Evolutionary conservation across 495 filamentous ascomycete genomes (phyloP), one percentile per base, ranked within the genome.

Genomic region (Penicillium angulare): DNA sequence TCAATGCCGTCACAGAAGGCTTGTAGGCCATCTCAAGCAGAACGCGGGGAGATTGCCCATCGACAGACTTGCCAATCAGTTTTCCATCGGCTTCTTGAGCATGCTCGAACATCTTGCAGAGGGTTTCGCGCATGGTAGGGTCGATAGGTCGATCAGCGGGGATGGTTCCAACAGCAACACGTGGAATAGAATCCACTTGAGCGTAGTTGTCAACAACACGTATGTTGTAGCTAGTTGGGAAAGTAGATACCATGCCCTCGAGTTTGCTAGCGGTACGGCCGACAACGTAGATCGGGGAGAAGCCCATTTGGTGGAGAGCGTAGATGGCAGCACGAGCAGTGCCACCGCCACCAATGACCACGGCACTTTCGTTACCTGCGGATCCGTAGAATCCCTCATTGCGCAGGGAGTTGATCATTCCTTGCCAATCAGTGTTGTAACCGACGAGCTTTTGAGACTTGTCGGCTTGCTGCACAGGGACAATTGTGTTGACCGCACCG

Each of bases 21-120:
- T 87, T 95, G 67, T 99, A 99, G 3, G 93, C 92, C 93, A 99
- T 97, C 74, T 99, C 93, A 1, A 96, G 71, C 47, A 97, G 71
- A 24, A 95, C 83, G 24, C 79, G 77, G 5, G 59, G 63, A 8
- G 64, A 63, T 26, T 75, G 65, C 1, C 32, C 35, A 1, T 59
- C 61, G 10, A 62, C 34, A 7, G 53, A 48, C 58, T 64, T 69
- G 54, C 63, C 53, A 5, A 67, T 44, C 8, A 54, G 29, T 0
- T 53, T 66, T 13, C 57, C 61, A 45, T 75, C 71, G n/a, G 53
- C 43, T 53, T 71, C 57, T 55, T 74, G 74, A 15, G 72, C 62
- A 43, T 64, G 69, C 50, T 79, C 73, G 51, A 79, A 77, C 52
- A 99, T 79, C 8, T 88, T 56, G 38, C 77, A 75, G 13, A 97